These are phyloP conservation scores for Tagetes erecta DNA, from an alignment of 129 eudicot species.

Conservation along the genomic window DNA sequence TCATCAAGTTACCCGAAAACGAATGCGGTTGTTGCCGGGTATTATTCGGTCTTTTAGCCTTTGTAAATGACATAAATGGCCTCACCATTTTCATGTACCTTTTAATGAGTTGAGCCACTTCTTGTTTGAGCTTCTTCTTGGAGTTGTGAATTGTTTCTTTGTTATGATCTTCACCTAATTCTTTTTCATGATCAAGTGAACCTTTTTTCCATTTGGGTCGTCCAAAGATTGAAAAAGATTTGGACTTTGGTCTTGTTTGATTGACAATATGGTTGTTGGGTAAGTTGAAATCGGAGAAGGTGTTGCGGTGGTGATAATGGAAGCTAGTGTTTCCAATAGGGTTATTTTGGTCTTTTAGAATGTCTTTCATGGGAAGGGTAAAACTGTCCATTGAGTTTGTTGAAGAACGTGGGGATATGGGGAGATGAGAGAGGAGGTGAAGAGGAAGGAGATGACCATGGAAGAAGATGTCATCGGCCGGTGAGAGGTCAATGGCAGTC, in stretches of 20 bases:
- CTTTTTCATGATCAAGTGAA: slow-evolving; percentile 26
- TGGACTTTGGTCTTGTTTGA: slow-evolving; percentile 48
- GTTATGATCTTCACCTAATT: slow-evolving; percentile 29
- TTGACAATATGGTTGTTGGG: slow-evolving; percentile 28
- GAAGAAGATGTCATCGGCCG: slow-evolving; percentile 91
- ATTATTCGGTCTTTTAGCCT: slow-evolving; percentile 28
- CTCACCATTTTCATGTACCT: slow-evolving; percentile 75
- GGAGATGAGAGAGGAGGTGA: slow-evolving; percentile 77
- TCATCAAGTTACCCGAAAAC: slow-evolving; percentile 54
- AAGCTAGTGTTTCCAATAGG: slow-evolving; percentile 33
- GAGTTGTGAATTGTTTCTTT: slow-evolving; percentile 27
- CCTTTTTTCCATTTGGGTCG: slow-evolving; percentile 54
- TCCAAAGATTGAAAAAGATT: slow-evolving; percentile 70
- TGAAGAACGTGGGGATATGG: slow-evolving; percentile 76
- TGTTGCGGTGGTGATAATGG: slow-evolving; percentile 36
- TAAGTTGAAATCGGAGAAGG: slow-evolving; percentile 37
- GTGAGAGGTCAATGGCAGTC: slow-evolving; percentile 70
- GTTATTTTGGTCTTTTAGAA: slow-evolving; percentile 34
- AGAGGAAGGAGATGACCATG: slow-evolving; percentile 96
- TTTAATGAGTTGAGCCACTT: slow-evolving; percentile 56
- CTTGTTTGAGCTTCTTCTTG: slow-evolving; percentile 58
- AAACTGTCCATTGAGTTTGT: slow-evolving; percentile 77
- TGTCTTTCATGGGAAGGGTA: slow-evolving; percentile 60
- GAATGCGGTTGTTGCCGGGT: slow-evolving; percentile 44
- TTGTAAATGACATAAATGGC: slow-evolving; percentile 56